Conservation (phyloP, 768 basidiomycete species). For the Lyophyllum atratum region DNA sequence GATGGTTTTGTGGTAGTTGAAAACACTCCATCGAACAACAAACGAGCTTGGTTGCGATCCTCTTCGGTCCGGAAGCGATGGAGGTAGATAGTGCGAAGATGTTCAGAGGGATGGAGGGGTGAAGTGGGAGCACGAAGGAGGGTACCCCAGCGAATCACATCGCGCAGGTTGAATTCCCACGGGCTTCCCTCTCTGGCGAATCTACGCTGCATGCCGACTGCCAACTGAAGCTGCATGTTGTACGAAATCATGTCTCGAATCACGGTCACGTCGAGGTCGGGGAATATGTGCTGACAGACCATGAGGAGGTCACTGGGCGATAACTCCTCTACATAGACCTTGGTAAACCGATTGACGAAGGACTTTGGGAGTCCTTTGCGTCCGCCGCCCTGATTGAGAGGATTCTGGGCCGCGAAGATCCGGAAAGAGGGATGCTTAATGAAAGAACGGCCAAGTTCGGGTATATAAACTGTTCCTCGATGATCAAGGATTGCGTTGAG, state of each 20-base stretch:
- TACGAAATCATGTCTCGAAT: slow-evolving; percentile 81
- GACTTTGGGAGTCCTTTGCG: slow-evolving; percentile 97
- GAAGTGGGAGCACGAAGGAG: slow-evolving; percentile 40
- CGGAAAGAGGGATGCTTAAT: slow-evolving; percentile 89
- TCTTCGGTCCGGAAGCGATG: slow-evolving; percentile 78
- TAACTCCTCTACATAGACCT: slow-evolving; percentile 90
- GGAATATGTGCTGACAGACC: slow-evolving; percentile 78
- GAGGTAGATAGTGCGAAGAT: slow-evolving; percentile 75
- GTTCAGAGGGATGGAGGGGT: slow-evolving; percentile 55
- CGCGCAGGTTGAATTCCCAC: slow-evolving; percentile 98
- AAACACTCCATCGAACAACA: slow-evolving; percentile 59
- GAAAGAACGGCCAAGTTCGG: slow-evolving; percentile 91
- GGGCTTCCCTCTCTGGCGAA: slow-evolving; percentile 85
- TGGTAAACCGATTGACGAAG: slow-evolving; percentile 98
- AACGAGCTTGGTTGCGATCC: slow-evolving; percentile 59
- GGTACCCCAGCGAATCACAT: slow-evolving; percentile 86
- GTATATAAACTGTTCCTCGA: slow-evolving; percentile 91
- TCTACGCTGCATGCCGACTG: slow-evolving; percentile 58
- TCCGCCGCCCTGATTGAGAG: slow-evolving; percentile 92
- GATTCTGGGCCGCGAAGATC: slow-evolving; percentile 98
- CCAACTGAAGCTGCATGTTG: slow-evolving; percentile 70
- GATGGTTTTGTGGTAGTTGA: slow-evolving; percentile 23
- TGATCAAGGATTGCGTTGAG: slow-evolving; percentile 96
- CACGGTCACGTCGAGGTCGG: slow-evolving; percentile 50
- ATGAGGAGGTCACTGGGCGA: slow-evolving; percentile 72